phyloP scores from a whole-genome alignment of 768 basidiomycete genomes.

The Calocybe indica region DNA sequence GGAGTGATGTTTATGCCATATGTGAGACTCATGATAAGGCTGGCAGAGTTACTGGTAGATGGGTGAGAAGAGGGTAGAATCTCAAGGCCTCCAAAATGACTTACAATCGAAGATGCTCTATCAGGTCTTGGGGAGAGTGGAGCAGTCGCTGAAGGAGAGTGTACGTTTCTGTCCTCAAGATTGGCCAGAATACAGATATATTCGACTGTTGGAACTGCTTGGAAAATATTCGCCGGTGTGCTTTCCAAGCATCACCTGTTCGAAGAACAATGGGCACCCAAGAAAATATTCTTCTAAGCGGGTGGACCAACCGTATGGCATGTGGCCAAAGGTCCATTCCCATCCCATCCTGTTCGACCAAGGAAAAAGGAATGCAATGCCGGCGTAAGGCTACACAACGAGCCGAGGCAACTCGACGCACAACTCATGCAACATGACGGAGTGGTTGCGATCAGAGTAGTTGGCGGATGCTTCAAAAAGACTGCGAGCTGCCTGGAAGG shows the following conservation, averaged over 20 bases:
- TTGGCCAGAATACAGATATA: constrained; percentile 34
- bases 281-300: not conserved
- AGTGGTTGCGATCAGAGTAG: constrained; percentile 46
- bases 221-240: constrained; percentile 48
- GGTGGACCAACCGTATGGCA: constrained; percentile 36
- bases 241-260: constrained; percentile 47
- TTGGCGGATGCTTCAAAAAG: constrained; percentile 53
- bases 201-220: constrained; percentile 41
- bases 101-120: constrained; percentile 46
- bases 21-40: constrained; percentile 46
- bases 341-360: constrained; percentile 22
- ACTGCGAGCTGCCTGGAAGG: constrained; percentile 34
- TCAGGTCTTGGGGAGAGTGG: constrained; percentile 34
- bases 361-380: not conserved
- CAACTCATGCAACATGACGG: constrained; percentile 48
- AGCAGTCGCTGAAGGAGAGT: constrained; percentile 38
- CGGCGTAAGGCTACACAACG: not conserved
- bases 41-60: constrained; percentile 36
- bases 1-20: constrained; percentile 43
- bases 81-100: constrained; percentile 5
- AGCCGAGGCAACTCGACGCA: constrained; percentile 14
- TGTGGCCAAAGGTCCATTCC: constrained; percentile 52
- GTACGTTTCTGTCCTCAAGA: constrained; percentile 40
- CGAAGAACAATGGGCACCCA: constrained; percentile 2
- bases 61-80: not conserved